phyloP scores from a whole-genome alignment of 148 eudicot genomes.

The Rhododendron griersonianum region DNA sequence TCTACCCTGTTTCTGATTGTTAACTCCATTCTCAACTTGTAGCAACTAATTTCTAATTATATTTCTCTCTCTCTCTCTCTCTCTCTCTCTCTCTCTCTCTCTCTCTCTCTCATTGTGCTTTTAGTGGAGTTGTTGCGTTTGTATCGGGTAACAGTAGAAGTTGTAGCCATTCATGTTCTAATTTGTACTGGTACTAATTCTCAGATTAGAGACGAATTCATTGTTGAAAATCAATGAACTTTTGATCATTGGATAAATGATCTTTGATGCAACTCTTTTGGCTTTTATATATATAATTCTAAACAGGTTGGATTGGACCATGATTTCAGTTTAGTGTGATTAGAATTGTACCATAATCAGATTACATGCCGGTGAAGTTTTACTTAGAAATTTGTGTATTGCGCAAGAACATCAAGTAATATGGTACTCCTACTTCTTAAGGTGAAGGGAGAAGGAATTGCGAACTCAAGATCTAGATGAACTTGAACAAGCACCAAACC shows the following conservation, averaged over 20 bases:
- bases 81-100: neutral
- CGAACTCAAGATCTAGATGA: neutral
- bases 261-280: too few species aligned
- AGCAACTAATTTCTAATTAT: neutral
- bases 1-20: conserved; percentile 47
- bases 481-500: neutral
- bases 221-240: too few species aligned
- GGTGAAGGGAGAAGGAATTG: neutral
- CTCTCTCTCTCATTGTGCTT: conserved; percentile 2
- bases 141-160: conserved; percentile 4
- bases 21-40: neutral
- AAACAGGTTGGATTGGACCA: neutral
- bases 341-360: neutral
- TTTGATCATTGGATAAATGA: too few species aligned
- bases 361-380: neutral
- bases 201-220: too few species aligned
- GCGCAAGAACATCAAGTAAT: too few species aligned
- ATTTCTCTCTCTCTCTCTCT: neutral
- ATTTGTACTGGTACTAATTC: too few species aligned
- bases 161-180: neutral
- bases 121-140: conserved; percentile 1
- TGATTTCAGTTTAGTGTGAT: neutral
- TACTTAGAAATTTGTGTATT: neutral
- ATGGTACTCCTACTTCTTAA: neutral
- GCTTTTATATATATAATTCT: neutral